phyloP scores from a whole-genome alignment of 306 rosid genomes.

The Castanea mollissima region DNA sequence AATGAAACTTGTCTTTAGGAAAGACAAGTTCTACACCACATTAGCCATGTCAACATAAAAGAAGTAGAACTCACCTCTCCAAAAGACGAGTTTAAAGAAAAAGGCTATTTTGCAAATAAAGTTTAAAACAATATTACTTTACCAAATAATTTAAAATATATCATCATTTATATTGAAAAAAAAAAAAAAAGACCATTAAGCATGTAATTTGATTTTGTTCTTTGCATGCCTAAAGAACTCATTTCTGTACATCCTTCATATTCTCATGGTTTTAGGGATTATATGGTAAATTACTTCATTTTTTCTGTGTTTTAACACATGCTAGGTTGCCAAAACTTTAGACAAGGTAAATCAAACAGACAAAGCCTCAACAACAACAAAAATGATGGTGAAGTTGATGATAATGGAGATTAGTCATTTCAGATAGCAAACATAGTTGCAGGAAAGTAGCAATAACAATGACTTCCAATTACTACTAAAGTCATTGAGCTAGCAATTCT shows the following conservation, averaged over 20 bases:
- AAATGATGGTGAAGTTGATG: not conserved
- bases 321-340: not conserved
- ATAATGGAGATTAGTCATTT: not conserved
- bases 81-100: too few relatives aligned
- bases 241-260: not conserved
- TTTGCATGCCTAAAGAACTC: not conserved
- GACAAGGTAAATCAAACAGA: not conserved
- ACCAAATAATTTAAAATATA: too few relatives aligned
- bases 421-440: not conserved
- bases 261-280: not conserved
- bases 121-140: too few relatives aligned
- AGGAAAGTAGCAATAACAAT: not conserved
- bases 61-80: too few relatives aligned
- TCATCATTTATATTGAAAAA: too few relatives aligned
- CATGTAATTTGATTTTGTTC: not conserved
- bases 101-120: too few relatives aligned
- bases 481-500: slow-evolving; percentile 14
- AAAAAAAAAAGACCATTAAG: not conserved
- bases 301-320: not conserved
- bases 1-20: too few relatives aligned
- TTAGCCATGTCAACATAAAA: too few relatives aligned
- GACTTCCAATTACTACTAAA: slow-evolving; percentile 1
- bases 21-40: too few relatives aligned
- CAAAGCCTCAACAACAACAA: not conserved
- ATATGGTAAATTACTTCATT: not conserved